A percentile compares a stretch with the other conserved stretches of the same genome.
Evolutionary conservation across 1,139 yeast species (phyloP).

Genomic region (Debaryomyces subglobosus): DNA sequence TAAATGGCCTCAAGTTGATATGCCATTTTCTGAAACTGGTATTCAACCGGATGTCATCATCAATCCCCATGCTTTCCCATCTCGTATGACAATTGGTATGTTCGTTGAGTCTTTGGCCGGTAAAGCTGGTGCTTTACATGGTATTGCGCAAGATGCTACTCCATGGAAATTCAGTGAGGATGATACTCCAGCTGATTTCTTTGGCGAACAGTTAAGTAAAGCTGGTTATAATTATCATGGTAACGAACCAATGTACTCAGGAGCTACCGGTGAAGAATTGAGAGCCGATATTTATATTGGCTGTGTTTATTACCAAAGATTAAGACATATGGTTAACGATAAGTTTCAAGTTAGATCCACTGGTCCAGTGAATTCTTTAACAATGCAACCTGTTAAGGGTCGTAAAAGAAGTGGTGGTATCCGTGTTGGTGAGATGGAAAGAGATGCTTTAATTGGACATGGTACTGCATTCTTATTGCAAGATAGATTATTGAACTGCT

Average conservation of each 20-base stretch:
- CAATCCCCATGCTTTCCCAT: slow-evolving; percentile 99
- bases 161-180: slow-evolving; percentile 93
- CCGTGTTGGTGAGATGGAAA: slow-evolving; percentile 99
- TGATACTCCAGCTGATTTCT: slow-evolving; percentile 96
- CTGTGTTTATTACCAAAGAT: slow-evolving; percentile 94
- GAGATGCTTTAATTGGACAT: slow-evolving; percentile 98
- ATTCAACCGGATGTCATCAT: slow-evolving; percentile 97
- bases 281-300: slow-evolving; percentile 96
- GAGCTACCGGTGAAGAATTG: slow-evolving; percentile 97
- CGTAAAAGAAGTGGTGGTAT: slow-evolving; percentile 99
- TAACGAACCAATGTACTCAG: slow-evolving; percentile 98
- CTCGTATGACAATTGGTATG: slow-evolving; percentile 99
- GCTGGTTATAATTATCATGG: slow-evolving; percentile 98
- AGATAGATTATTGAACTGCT: slow-evolving; percentile 92
- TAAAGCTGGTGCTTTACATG: slow-evolving; percentile 97
- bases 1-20: slow-evolving; percentile 95
- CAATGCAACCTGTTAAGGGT: slow-evolving; percentile 99
- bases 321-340: slow-evolving; percentile 99
- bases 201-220: slow-evolving; percentile 84
- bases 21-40: slow-evolving; percentile 97
- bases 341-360: slow-evolving; percentile 99
- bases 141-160: slow-evolving; percentile 95
- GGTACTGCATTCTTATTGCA: slow-evolving; percentile 97
- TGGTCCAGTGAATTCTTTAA: slow-evolving; percentile 94
- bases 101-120: slow-evolving; percentile 98